Evolutionary conservation across 1,284 basidiomycete genomes (phyloP).

Genomic region (Cutaneotrichosporon sp.): DNA sequence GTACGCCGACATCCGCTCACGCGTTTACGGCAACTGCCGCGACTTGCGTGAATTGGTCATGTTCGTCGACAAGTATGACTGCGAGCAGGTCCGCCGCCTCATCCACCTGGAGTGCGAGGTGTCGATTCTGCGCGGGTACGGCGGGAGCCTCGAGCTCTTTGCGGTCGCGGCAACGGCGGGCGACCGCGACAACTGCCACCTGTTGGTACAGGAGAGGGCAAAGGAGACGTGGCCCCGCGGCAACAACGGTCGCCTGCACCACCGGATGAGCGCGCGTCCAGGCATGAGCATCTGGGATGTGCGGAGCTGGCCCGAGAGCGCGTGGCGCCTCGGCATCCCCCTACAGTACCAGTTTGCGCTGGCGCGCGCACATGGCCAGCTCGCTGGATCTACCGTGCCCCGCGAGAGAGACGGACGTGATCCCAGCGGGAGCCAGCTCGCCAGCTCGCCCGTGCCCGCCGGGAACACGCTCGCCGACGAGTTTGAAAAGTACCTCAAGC

Average conservation of each 20-base stretch:
- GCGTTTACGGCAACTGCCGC: not conserved
- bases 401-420: too few relatives aligned
- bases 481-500: not conserved
- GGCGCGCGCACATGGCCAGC: not conserved
- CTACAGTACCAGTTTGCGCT: not conserved
- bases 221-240: constrained; percentile 1
- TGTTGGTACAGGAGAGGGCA: not conserved
- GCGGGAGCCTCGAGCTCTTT: not conserved
- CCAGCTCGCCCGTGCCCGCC: not conserved
- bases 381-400: too few relatives aligned
- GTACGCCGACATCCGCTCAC: not conserved
- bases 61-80: constrained; percentile 3
- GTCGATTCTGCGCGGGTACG: not conserved
- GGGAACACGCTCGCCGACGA: not conserved
- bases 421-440: too few relatives aligned
- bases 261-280: not conserved
- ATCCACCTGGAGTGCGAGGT: not conserved
- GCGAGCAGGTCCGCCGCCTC: not conserved
- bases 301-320: not conserved
- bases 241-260: not conserved
- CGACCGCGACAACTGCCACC: not conserved
- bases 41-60: not conserved
- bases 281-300: not conserved
- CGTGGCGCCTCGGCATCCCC: not conserved
- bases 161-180: not conserved